Evolutionary conservation across 2,329 filamentous ascomycete genomes (phyloP).

Genomic region (Phialocephala sp.): DNA sequence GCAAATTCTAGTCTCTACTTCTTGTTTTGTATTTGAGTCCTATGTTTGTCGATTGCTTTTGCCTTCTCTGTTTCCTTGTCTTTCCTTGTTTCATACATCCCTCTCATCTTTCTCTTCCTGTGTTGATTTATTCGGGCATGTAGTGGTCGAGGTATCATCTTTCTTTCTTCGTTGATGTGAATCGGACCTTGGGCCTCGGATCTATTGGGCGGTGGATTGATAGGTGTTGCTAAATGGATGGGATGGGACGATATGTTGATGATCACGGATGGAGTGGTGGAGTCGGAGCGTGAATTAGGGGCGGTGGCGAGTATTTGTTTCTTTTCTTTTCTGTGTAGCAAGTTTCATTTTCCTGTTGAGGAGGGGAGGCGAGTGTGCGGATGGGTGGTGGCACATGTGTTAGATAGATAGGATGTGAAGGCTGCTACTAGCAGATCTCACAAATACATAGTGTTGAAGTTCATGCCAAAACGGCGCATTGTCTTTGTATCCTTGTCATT

Average conservation of each 20-base stretch:
- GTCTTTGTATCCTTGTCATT: background rate
- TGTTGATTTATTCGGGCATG: conserved; percentile 6
- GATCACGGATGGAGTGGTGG: conserved; percentile 20
- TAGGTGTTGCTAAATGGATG: conserved; percentile 25
- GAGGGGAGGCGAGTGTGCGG: background rate
- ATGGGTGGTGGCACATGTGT: background rate
- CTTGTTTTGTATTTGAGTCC: conserved; percentile 24
- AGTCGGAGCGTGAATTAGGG: conserved; percentile 8
- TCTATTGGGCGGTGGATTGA: conserved; percentile 6
- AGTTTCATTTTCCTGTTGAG: conserved; percentile 6
- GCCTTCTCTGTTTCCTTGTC: conserved; percentile 15
- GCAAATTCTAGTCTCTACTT: conserved; percentile 12
- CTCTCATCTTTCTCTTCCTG: conserved; percentile 12
- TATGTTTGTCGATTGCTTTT: conserved; percentile 12
- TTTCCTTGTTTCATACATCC: conserved; percentile 27
- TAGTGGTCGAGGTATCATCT: conserved; percentile 1
- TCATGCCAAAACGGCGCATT: background rate
- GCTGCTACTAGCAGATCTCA: conserved; percentile 9
- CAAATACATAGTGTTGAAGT: conserved; percentile 21
- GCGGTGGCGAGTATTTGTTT: background rate
- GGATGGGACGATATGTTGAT: conserved; percentile 5
- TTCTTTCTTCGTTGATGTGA: background rate
- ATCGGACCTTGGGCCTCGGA: background rate
- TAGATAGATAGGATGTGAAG: conserved; percentile 18
- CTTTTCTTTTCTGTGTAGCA: conserved; percentile 5